Evolutionary conservation across 164 flowering plant genomes (phyloP).

Genomic region (Platanus orientalis): DNA sequence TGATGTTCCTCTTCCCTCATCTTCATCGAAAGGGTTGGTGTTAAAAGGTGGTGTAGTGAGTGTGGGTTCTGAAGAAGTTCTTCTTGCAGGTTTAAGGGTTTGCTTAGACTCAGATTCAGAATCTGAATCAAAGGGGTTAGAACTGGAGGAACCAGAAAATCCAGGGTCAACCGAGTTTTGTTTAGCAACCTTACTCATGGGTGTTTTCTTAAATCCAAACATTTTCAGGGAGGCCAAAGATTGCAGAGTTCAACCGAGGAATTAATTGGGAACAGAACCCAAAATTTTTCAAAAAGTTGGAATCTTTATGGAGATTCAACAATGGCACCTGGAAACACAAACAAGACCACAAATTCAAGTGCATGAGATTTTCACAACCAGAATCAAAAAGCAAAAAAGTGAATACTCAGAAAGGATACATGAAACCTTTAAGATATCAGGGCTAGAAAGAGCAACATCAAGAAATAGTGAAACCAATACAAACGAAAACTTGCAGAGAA

Average conservation of each 20-base stretch:
- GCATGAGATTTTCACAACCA: neutral
- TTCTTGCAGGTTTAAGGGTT: slow-evolving; percentile 24
- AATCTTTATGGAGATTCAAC: neutral
- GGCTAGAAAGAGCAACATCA: too few species aligned
- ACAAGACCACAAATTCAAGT: neutral
- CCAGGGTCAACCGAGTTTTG: too few species aligned
- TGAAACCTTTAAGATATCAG: too few species aligned
- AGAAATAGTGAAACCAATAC: too few species aligned
- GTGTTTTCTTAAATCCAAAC: slow-evolving; percentile 49
- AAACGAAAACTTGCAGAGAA: too few species aligned
- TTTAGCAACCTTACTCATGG: slow-evolving; percentile 35
- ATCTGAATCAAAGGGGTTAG: slow-evolving; percentile 66
- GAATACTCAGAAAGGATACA: too few species aligned
- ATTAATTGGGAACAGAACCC: neutral
- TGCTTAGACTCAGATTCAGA: slow-evolving; percentile 34
- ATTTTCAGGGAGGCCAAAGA: slow-evolving; percentile 15
- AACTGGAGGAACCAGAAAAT: too few species aligned
- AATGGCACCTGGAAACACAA: slow-evolving; percentile 9
- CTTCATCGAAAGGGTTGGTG: slow-evolving; percentile 51
- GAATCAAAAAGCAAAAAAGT: neutral
- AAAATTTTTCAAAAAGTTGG: neutral
- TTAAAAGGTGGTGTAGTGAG: slow-evolving; percentile 19
- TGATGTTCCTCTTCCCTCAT: too few species aligned
- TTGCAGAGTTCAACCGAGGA: too few species aligned
- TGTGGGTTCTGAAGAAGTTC: slow-evolving; percentile 46